Conservation (phyloP, 306 rosid species). For the Rubus idaeus region DNA sequence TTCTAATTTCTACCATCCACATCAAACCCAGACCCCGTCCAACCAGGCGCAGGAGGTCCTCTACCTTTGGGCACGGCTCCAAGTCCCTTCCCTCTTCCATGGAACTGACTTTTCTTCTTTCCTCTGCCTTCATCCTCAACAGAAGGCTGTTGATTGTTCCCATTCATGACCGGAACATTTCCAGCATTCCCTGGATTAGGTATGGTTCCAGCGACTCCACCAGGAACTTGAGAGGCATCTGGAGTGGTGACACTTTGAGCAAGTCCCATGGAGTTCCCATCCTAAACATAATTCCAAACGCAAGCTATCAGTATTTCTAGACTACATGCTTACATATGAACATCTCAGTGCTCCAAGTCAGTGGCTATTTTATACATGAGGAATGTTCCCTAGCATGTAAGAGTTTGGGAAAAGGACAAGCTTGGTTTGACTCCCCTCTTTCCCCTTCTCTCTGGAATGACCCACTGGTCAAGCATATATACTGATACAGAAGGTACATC, state of each 20-base stretch:
- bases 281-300: constrained; percentile 44
- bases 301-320: constrained; percentile 15
- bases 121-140: constrained; percentile 65
- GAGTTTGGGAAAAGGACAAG: neutral
- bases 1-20: constrained; percentile 62
- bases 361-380: neutral
- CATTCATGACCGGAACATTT: constrained; percentile 40
- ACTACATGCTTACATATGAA: neutral
- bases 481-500: neutral
- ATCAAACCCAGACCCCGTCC: constrained; percentile 95
- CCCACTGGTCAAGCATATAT: neutral
- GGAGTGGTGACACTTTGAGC: constrained; percentile 36
- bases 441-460: neutral
- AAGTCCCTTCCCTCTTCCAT: constrained; percentile 78
- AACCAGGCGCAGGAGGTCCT: constrained; percentile 64
- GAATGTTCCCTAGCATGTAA: neutral
- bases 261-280: constrained; percentile 44
- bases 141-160: constrained; percentile 43
- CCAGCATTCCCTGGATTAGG: constrained; percentile 44
- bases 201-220: constrained; percentile 27
- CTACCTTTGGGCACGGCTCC: constrained; percentile 81
- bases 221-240: constrained; percentile 47
- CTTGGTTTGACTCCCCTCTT: neutral
- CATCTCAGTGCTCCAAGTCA: neutral
- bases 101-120: constrained; percentile 70